These are phyloP conservation scores for Diaporthe sp. DNA, from an alignment of 2,329 filamentous ascomycete genomes.

Conservation along the genomic window DNA sequence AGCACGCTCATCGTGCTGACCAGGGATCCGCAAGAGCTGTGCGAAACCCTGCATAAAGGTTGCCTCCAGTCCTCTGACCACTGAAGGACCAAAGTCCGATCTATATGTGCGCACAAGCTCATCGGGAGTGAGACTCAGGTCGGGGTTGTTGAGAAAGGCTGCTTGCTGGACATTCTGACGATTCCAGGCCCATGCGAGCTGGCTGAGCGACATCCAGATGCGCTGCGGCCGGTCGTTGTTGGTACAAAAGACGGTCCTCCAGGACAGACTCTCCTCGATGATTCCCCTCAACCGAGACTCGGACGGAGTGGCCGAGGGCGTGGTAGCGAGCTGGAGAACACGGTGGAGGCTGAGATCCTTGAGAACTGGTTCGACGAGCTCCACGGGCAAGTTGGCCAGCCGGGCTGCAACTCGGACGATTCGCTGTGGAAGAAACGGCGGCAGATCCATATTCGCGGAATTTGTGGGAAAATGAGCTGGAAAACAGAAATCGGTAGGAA, in stretches of 20 bases:
- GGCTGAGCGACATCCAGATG: conserved; percentile 9
- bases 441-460: not conserved
- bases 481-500: not conserved
- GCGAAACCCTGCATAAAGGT: not conserved
- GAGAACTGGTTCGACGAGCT: conserved; percentile 15
- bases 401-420: conserved; percentile 2
- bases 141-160: not conserved
- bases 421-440: not conserved
- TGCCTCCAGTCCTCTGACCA: not conserved
- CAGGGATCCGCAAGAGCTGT: not conserved
- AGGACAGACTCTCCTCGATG: not conserved
- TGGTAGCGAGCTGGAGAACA: conserved; percentile 8
- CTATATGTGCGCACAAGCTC: not conserved
- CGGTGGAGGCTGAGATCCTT: not conserved
- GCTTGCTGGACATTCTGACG: not conserved
- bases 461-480: not conserved
- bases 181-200: not conserved
- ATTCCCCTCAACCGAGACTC: not conserved
- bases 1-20: not conserved
- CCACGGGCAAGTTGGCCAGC: conserved; percentile 8
- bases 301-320: not conserved
- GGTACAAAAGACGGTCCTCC: not conserved
- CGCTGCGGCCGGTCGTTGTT: conserved; percentile 1
- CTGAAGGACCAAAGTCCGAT: not conserved
- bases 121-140: not conserved